phyloP scores from a whole-genome alignment of 257 asterid species.

The Mitragyna speciosa region DNA sequence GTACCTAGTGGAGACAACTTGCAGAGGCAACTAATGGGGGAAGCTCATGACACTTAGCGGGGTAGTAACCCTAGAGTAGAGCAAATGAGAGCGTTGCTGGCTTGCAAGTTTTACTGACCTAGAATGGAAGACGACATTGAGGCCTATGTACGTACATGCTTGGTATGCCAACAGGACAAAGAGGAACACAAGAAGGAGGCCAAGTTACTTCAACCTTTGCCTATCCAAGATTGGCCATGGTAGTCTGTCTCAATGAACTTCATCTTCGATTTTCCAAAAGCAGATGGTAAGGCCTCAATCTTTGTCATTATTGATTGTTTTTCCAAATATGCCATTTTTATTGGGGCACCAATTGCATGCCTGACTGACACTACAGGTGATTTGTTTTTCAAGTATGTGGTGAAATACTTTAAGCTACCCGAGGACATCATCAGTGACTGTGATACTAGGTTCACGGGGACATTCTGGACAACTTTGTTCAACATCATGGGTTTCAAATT shows the following conservation, averaged over 20 bases:
- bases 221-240: background rate
- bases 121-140: too few species aligned
- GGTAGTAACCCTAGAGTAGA: too few species aligned
- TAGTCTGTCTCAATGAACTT: background rate
- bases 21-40: too few species aligned
- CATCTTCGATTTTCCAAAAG: background rate
- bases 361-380: background rate
- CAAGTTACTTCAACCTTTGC: background rate
- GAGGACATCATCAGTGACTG: background rate
- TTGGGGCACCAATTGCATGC: background rate
- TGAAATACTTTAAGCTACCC: background rate
- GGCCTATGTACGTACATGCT: fast-evolving
- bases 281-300: background rate
- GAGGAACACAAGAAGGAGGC: background rate
- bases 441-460: background rate
- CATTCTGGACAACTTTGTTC: background rate
- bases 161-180: too few species aligned
- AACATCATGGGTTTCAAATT: background rate
- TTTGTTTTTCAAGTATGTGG: too few species aligned
- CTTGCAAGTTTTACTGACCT: too few species aligned
- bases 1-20: too few species aligned
- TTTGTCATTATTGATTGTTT: too few species aligned
- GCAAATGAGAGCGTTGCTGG: too few species aligned
- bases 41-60: too few species aligned
- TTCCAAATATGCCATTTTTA: too few species aligned